phyloP scores from a whole-genome alignment of 2,329 filamentous ascomycete species.

The Neofusicoccum umdonicola region DNA sequence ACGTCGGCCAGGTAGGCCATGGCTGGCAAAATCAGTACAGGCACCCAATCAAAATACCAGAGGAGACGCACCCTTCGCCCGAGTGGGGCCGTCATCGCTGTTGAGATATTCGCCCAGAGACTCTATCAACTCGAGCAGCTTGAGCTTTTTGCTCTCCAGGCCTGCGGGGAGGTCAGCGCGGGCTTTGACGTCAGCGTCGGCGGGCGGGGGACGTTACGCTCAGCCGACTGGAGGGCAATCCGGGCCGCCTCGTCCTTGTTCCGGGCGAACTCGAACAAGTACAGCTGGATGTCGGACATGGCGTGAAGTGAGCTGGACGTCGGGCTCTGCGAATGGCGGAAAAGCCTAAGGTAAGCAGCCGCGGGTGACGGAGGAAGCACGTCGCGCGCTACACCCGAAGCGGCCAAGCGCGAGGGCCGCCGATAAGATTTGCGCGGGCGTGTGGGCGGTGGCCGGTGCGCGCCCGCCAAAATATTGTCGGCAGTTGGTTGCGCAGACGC shows the following conservation, averaged over 20 bases:
- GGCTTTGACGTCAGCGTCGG: conserved; percentile 8
- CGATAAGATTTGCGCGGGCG: conserved; percentile 15
- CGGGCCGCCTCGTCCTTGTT: conserved; percentile 46
- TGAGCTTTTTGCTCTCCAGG: conserved; percentile 59
- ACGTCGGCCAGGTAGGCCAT: conserved; percentile 53
- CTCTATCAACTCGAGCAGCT: conserved; percentile 61
- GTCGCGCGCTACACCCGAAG: conserved; percentile 5
- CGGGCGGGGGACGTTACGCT: conserved; percentile 28
- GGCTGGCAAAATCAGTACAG: conserved; percentile 28
- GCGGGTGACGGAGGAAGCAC: conserved; percentile 13
- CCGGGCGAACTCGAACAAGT: conserved; percentile 50
- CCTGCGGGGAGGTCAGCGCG: conserved; percentile 38
- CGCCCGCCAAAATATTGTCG: conserved; percentile 10
- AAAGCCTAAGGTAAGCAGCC: conserved; percentile 16
- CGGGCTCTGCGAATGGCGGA: conserved; percentile 11
- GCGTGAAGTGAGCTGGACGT: not conserved
- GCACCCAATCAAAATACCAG: conserved; percentile 35
- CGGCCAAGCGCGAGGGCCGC: not conserved
- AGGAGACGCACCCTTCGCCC: conserved; percentile 54
- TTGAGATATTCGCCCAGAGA: conserved; percentile 66
- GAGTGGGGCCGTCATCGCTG: conserved; percentile 59
- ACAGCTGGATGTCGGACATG: conserved; percentile 54
- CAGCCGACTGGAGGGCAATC: conserved; percentile 44
- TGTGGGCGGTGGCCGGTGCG: not conserved
- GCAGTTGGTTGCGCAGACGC: not conserved